Conservation (phyloP, 164 flowering plant species). For the Macadamia integrifolia region DNA sequence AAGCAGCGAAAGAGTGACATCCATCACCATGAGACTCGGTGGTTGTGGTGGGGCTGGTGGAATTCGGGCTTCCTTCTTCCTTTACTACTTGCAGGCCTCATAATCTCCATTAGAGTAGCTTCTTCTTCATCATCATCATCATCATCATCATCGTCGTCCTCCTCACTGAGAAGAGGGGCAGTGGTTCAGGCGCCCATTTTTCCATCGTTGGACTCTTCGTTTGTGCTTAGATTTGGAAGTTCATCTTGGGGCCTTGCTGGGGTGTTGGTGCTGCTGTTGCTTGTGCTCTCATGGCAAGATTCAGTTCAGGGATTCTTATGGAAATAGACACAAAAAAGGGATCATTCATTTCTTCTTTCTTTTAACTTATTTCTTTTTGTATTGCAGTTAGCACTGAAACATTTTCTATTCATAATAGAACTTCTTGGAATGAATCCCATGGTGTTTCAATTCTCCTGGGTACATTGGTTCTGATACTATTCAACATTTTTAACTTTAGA, state of each 20-base stretch:
- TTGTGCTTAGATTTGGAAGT: constrained; percentile 44
- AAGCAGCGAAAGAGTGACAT: constrained; percentile 18
- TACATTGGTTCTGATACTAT: too few species aligned
- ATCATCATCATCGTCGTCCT: constrained; percentile 7
- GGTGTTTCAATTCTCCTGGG: too few species aligned
- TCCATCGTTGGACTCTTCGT: constrained; percentile 37
- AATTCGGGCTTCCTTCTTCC: constrained; percentile 51
- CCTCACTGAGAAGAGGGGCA: background rate
- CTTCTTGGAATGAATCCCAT: too few species aligned
- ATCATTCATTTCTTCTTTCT: too few species aligned
- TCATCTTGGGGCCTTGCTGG: constrained; percentile 68
- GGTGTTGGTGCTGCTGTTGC: constrained; percentile 42
- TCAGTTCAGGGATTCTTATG: constrained; percentile 55
- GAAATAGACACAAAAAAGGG: constrained; percentile 28
- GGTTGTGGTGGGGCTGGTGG: constrained; percentile 15
- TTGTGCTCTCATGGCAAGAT: constrained; percentile 56
- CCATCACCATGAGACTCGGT: constrained; percentile 15
- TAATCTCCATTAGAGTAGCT: constrained; percentile 49
- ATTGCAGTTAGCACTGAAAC: too few species aligned
- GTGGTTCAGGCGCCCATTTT: constrained; percentile 1
- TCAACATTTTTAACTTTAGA: too few species aligned
- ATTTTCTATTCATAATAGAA: too few species aligned
- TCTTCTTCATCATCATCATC: constrained; percentile 22
- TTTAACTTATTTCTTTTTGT: too few species aligned
- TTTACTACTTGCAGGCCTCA: constrained; percentile 51